These are phyloP conservation scores for Diplodia scrobiculata DNA, from an alignment of 2,329 filamentous ascomycete genomes.

Conservation along the genomic window DNA sequence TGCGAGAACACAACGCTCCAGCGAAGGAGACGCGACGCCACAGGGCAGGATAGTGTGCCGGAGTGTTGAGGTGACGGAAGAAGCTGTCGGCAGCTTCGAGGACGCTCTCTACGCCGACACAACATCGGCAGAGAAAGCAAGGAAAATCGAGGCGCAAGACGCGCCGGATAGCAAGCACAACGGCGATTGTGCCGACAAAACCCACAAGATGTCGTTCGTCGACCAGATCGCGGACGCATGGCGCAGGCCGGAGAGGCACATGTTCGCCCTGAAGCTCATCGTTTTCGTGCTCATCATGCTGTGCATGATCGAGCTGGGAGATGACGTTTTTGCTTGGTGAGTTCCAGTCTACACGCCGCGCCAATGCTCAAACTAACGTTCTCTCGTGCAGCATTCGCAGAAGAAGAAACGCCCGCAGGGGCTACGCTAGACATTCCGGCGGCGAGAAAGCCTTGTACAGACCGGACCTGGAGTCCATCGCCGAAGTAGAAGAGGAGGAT, in stretches of 20 bases:
- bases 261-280: slow-evolving; percentile 22
- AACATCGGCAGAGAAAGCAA: slow-evolving; percentile 7
- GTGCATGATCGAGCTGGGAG: slow-evolving; percentile 27
- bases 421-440: slow-evolving; percentile 7
- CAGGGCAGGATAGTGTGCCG: slow-evolving; percentile 24
- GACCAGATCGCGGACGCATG: slow-evolving; percentile 19
- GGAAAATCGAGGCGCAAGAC: slow-evolving; percentile 15
- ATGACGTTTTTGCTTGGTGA: slow-evolving; percentile 17
- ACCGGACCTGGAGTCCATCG: slow-evolving; percentile 23
- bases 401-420: slow-evolving; percentile 10
- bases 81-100: slow-evolving; percentile 14
- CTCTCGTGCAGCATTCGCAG: neutral
- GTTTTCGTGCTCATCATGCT: slow-evolving; percentile 25
- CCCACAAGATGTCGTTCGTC: slow-evolving; percentile 18
- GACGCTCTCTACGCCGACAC: slow-evolving; percentile 20
- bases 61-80: slow-evolving; percentile 23
- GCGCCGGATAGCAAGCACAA: neutral
- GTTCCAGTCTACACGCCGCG: neutral
- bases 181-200: neutral
- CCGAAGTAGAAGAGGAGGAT: slow-evolving; percentile 26
- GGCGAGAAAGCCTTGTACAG: slow-evolving; percentile 24
- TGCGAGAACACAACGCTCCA: slow-evolving; percentile 10
- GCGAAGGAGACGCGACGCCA: neutral
- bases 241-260: slow-evolving; percentile 14
- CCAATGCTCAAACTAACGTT: neutral